Conservation (phyloP, 164 flowering plant genomes). For the Litsea cubeba region DNA sequence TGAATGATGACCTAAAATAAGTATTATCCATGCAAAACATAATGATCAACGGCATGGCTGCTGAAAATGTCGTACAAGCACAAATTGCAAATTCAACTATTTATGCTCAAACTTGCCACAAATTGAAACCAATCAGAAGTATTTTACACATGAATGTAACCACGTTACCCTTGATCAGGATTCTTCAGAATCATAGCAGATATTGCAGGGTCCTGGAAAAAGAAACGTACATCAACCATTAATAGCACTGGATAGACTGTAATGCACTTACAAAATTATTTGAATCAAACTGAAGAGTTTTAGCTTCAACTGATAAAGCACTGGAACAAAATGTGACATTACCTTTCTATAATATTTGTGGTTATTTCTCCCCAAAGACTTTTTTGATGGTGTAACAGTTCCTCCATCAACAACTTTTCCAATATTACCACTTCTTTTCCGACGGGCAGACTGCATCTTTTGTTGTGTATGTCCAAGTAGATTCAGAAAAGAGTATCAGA, state of each 20-base stretch:
- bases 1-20: background rate
- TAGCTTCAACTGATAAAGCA: background rate
- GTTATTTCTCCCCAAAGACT: conserved; percentile 16
- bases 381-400: conserved; percentile 15
- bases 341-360: conserved; percentile 23
- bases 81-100: too few species aligned
- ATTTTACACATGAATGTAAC: background rate
- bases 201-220: conserved; percentile 13
- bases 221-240: background rate
- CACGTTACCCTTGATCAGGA: conserved; percentile 36
- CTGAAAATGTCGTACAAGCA: background rate
- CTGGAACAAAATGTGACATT: conserved; percentile 4
- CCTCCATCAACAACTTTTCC: conserved; percentile 22
- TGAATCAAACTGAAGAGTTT: background rate
- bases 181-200: conserved; percentile 20
- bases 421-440: conserved; percentile 20
- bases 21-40: background rate
- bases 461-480: conserved; percentile 24
- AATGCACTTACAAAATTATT: background rate
- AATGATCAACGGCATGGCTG: background rate
- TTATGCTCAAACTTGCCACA: background rate
- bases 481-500: conserved; percentile 15
- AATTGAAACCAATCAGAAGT: background rate
- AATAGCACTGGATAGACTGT: background rate
- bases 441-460: conserved; percentile 38